Percentiles rank a stretch among this genome's conserved stretches.
Conservation (phyloP, 192 early-diverging fungal genomes). For the Chytriomyces hyalinus region DNA sequence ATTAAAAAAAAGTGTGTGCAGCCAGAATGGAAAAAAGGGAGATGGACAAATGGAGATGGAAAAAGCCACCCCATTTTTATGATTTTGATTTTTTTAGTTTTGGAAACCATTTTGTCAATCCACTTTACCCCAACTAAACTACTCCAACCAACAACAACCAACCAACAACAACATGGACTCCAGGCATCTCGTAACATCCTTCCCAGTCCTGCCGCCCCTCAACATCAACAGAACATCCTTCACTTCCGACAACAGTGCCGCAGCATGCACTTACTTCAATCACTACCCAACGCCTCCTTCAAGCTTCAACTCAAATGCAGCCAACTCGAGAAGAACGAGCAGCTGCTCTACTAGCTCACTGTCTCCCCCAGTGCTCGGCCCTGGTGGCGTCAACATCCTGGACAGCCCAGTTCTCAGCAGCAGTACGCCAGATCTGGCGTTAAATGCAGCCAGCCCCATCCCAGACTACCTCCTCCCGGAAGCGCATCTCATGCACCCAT, state of each 20-base stretch:
- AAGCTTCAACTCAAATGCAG: no score
- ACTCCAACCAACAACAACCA: background rate
- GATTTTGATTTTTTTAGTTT: no score
- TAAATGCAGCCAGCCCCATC: background rate
- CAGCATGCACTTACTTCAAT: background rate
- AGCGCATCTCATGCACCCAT: background rate
- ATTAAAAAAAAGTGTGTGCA: no score
- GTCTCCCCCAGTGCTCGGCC: background rate
- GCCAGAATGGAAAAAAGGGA: no score
- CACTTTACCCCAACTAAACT: no score
- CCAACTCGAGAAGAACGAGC: no score
- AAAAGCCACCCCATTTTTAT: no score
- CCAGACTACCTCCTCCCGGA: background rate
- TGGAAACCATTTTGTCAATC: no score
- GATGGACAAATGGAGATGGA: no score
- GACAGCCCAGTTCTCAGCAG: background rate
- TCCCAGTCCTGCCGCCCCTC: background rate
- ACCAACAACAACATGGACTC: background rate
- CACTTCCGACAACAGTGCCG: background rate
- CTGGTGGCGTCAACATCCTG: slow-evolving; percentile 18
- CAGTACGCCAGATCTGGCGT: background rate
- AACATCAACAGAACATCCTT: background rate
- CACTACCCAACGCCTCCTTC: background rate
- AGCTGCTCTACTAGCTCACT: no score
- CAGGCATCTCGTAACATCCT: background rate